Base-by-base conservation (phyloP, 305 asterid species). In the Stenogyne calaminthoides region DNA sequence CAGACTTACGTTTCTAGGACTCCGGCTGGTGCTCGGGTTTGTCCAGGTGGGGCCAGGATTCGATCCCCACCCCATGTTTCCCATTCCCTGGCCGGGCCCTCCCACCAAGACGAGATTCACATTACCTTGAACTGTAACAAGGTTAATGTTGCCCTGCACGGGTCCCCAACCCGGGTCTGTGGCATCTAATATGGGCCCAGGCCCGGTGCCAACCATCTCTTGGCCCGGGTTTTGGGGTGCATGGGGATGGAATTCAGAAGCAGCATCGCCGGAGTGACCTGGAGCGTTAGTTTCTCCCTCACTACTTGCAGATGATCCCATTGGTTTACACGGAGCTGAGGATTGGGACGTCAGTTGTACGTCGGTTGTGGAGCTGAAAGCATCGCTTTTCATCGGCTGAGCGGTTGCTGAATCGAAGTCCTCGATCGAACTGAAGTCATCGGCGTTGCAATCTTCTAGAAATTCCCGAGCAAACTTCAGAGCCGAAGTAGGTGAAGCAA, bases 401-500 rank as follows among this genome's bases (percentile, higher is more conserved):
- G 72, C 81, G 18, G 82, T 76, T 7, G 96, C 14, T 44, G 82
- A 70, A 14, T 87, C 85, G 75, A 92, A 86, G 52, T 92, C 96
- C 72, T 92, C 99, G 1, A 95, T 86, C 19, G 97, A 88, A 78
- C 95, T 89, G 67, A 92, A 90, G 82, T 91, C 88, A 40, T 90
- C 97, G 57, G 88, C 89, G 76, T 83, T 85, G 70, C 85, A 80
- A 68, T 88, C 92, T 69, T 93, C 90, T 5, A 91, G 76, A 57
- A 89, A 75, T 56, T 89, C 97, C 76, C 92, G 85, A 10, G 83
- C 86, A 55, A 85, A 88, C 79, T 89, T 85, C 80, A 85, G 67
- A 47, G 91, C 96, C 7, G 99, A 85, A 68, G 92, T 89, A 37
- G 99, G 97, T 4, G 96, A 92, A 63, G 88, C 86, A 78, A 92